phyloP scores from a whole-genome alignment of 305 asterid genomes.

The Fraxinus sp. region DNA sequence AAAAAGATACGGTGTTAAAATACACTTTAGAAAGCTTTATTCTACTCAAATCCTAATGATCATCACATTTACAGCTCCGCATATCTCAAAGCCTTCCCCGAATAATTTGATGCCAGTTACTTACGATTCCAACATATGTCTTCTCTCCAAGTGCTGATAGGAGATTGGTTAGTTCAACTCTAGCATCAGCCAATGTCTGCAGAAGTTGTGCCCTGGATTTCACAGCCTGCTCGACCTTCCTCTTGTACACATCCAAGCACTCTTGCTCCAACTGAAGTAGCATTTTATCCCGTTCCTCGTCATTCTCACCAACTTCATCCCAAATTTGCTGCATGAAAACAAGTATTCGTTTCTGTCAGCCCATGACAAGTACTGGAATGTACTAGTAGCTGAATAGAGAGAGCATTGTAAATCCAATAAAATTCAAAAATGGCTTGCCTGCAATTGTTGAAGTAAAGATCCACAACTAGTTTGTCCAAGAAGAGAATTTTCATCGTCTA shows the following conservation, averaged over 20 bases:
- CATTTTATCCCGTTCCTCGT: conserved; percentile 90
- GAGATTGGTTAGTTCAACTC: conserved; percentile 84
- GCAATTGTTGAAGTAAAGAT: conserved; percentile 79
- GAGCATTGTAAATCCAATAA: background rate
- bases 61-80: conserved; percentile 12
- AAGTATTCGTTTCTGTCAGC: conserved; percentile 18
- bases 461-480: conserved; percentile 71
- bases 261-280: conserved; percentile 97
- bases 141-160: conserved; percentile 91
- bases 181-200: conserved; percentile 84
- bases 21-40: conserved; percentile 2
- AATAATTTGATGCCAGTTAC: conserved; percentile 29
- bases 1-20: background rate
- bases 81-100: conserved; percentile 2
- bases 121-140: conserved; percentile 70
- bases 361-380: background rate
- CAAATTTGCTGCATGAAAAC: conserved; percentile 75
- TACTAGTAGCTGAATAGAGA: conserved; percentile 1
- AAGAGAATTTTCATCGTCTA: conserved; percentile 57
- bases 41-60: conserved; percentile 19
- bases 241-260: conserved; percentile 92
- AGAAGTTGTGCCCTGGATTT: conserved; percentile 82
- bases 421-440: conserved; percentile 45
- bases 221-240: conserved; percentile 90
- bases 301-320: conserved; percentile 99